Base-by-base conservation (phyloP, 1,284 basidiomycete species). In the Thelephora terrestris region DNA sequence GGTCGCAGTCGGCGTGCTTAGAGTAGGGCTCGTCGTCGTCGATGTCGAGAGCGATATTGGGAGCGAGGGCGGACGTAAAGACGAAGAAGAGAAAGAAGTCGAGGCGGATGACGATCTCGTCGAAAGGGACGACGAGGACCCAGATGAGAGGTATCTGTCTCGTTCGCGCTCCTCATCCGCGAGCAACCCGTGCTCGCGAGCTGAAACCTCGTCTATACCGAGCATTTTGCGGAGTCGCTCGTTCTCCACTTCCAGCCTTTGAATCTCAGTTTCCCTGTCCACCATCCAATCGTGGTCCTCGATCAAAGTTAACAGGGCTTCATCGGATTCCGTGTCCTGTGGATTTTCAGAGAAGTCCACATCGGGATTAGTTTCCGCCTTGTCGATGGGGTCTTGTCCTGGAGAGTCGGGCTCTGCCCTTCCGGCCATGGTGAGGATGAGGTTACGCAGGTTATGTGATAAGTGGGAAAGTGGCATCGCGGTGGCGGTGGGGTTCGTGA, bases 231-330 rank as follows among this genome's bases (percentile, higher is more conserved):
- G 72, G 46, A 97, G 69, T 49, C 79, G 71, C 39, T 78, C 75
- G 60, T 97, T 97, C 68, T 95, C 93, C 48, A 69, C 70, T 61
- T 86, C 81, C 34, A 97, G 68, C 35, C 90, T 75, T 32, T 74
- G 59, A 50, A 94, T 86, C 68, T 95, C 91, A 55, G 71, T 71
- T 62, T 95, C 92, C 50, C 92, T 76, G 62, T 91, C 87, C 50
- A 84, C 55, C 0, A 86, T 81, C 87, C 91, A 93, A 65, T 95
- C 91, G 20, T 74, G 64, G n/a, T 47, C 39, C 42, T 50, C 51
- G 48, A 61, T 57, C 32, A 59, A 55, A 27, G 48, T 38, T 46
- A 58, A 52, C 42, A 61, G 52, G 23, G 52, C 49, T 25, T 51
- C 44, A 7, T 57, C 53, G 69, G 69, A 46, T 63, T 64, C 51